Evolutionary conservation across 1,284 basidiomycete species (phyloP).

Genomic region (Boletellus deceptivus): DNA sequence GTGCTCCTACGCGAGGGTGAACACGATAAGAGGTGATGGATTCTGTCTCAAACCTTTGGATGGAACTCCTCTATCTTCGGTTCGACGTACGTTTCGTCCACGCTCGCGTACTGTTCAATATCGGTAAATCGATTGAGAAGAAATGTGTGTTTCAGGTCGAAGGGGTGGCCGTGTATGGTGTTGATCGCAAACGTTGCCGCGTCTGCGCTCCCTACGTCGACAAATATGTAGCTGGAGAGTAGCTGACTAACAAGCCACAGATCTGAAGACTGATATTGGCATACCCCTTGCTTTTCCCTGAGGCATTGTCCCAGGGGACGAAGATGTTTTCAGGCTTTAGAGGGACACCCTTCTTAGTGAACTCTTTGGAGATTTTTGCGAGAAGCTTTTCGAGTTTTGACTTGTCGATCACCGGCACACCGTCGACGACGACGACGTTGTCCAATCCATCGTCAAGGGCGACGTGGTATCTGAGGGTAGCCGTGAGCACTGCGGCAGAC

Average conservation of each 20-base stretch:
- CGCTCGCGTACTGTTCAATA: conserved; percentile 79
- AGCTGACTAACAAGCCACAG: conserved; percentile 2
- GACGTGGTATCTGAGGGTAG: conserved; percentile 67
- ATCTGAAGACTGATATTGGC: conserved; percentile 22
- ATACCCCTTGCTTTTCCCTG: conserved; percentile 86
- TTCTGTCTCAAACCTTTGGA: conserved; percentile 58
- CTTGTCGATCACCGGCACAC: conserved; percentile 83
- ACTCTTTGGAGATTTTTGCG: conserved; percentile 79
- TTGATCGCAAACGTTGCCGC: conserved; percentile 82
- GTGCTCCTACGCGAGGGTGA: conserved; percentile 69
- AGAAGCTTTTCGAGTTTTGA: conserved; percentile 77
- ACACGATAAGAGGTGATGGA: background rate
- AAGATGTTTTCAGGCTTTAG: conserved; percentile 77
- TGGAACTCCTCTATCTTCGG: conserved; percentile 79
- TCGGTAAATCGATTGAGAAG: conserved; percentile 90
- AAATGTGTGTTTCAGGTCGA: conserved; percentile 93
- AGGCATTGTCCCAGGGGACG: conserved; percentile 82
- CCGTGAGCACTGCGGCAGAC: conserved; percentile 13
- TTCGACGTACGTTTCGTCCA: conserved; percentile 85
- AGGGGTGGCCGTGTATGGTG: conserved; percentile 83
- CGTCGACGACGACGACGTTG: conserved; percentile 85
- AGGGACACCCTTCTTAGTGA: conserved; percentile 74
- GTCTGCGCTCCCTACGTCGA: conserved; percentile 82
- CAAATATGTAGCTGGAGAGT: conserved; percentile 74
- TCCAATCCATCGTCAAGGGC: conserved; percentile 82